Evolutionary conservation across 768 basidiomycete species (phyloP).

Genomic region (Tubosaeta brunneosetosa): DNA sequence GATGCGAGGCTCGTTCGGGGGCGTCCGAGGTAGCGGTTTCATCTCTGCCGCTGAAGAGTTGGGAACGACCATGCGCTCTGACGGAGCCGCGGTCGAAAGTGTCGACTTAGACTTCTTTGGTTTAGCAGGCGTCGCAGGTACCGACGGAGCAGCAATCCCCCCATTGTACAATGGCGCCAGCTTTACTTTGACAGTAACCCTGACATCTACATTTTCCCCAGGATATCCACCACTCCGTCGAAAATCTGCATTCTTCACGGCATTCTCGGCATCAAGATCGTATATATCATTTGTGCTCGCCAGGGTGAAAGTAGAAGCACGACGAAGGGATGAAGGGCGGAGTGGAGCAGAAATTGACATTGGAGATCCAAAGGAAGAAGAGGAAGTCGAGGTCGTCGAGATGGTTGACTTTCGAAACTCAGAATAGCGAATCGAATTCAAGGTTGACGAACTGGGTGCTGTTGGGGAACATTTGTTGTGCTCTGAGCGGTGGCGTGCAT

Average conservation of each 20-base stretch:
- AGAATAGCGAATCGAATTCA: conserved; percentile 41
- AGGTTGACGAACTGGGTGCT: conserved; percentile 62
- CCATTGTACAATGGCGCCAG: conserved; percentile 57
- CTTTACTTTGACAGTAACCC: conserved; percentile 24
- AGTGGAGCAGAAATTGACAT: conserved; percentile 35
- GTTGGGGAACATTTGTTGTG: conserved; percentile 36
- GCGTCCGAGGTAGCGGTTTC: conserved; percentile 21
- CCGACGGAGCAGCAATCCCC: neutral
- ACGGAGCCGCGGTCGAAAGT: neutral
- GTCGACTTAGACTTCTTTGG: conserved; percentile 14
- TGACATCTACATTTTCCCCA: conserved; percentile 14
- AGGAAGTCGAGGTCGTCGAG: conserved; percentile 25
- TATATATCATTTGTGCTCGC: conserved; percentile 19
- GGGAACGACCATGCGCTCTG: conserved; percentile 5
- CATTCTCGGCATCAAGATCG: conserved; percentile 10
- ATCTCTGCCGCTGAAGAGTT: conserved; percentile 2
- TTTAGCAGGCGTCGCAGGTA: conserved; percentile 11
- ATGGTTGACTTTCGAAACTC: conserved; percentile 27
- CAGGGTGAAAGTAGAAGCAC: conserved; percentile 31
- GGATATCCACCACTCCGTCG: conserved; percentile 13
- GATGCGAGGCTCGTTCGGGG: conserved; percentile 15
- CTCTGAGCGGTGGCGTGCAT: conserved; percentile 20
- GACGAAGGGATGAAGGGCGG: conserved; percentile 41
- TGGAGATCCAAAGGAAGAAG: conserved; percentile 35
- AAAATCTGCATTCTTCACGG: conserved; percentile 5